Evolutionary conservation across 805 yeast species (phyloP).

Genomic region (Wickerhamiella allomyrinae): DNA sequence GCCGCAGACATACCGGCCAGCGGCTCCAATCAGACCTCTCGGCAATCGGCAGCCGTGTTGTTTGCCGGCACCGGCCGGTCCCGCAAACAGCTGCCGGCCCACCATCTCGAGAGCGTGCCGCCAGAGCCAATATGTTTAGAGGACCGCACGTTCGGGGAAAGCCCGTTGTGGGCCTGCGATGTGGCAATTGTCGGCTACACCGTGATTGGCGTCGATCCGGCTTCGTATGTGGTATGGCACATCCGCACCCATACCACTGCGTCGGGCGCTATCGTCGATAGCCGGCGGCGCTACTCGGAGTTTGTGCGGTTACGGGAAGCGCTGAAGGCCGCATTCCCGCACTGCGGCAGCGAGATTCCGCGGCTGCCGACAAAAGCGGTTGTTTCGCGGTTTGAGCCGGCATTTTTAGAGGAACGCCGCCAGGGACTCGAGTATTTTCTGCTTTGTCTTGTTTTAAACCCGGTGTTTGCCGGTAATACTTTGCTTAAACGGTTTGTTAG

Average conservation of each 20-base stretch:
- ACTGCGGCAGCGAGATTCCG: conserved; percentile 28
- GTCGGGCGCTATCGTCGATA: conserved; percentile 25
- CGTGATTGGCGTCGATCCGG: conserved; percentile 26
- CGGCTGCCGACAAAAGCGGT: conserved; percentile 33
- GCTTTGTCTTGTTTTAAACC: conserved; percentile 32
- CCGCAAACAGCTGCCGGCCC: neutral
- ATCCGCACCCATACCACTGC: conserved; percentile 25
- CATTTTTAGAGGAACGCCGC: conserved; percentile 28
- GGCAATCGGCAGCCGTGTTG: neutral
- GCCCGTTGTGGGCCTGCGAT: conserved; percentile 27
- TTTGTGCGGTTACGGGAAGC: conserved; percentile 35
- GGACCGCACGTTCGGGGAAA: conserved; percentile 12
- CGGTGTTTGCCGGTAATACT: conserved; percentile 13
- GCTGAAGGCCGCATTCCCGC: conserved; percentile 28
- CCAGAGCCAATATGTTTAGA: conserved; percentile 18
- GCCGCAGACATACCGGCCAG: no score
- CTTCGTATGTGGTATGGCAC: conserved; percentile 32
- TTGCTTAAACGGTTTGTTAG: neutral
- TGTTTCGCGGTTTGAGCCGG: conserved; percentile 21
- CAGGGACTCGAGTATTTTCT: conserved; percentile 33
- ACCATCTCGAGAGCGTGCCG: neutral
- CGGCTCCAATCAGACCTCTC: neutral
- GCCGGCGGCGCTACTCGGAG: conserved; percentile 53
- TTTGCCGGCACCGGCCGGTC: neutral
- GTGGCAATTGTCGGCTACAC: conserved; percentile 29